Evolutionary conservation across 768 basidiomycete genomes (phyloP).

Genomic region (Leccinum variicolor): DNA sequence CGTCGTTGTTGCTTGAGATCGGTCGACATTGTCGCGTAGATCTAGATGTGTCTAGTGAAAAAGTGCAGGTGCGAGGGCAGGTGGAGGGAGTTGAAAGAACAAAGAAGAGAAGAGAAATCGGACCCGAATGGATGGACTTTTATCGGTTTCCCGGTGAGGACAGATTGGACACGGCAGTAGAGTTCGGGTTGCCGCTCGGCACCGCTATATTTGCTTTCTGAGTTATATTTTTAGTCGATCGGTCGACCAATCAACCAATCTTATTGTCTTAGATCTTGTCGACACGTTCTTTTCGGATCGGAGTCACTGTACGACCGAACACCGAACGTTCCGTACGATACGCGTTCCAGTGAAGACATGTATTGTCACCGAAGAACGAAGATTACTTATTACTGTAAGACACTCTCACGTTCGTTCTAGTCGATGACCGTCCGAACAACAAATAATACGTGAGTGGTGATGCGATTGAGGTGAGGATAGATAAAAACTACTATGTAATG

Average conservation of each 20-base stretch:
- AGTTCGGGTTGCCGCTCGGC: too few relatives aligned
- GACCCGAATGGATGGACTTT: neutral
- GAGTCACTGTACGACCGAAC: neutral
- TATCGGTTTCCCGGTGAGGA: neutral
- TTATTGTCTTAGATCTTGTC: neutral
- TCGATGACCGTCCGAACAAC: neutral
- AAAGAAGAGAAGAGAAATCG: neutral
- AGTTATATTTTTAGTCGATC: neutral
- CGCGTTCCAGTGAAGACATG: neutral
- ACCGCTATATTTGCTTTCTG: too few relatives aligned
- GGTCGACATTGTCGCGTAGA: conserved; percentile 15
- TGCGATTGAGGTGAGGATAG: conserved; percentile 16
- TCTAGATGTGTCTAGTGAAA: neutral
- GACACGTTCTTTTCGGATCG: neutral
- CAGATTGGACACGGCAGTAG: too few relatives aligned
- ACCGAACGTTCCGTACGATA: neutral
- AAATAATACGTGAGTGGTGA: conserved; percentile 18
- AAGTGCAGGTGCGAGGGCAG: neutral
- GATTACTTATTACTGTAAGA: neutral
- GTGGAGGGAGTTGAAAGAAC: neutral
- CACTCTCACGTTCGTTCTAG: neutral
- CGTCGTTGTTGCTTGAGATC: conserved; percentile 45
- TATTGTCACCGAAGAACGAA: neutral
- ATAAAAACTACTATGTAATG: conserved; percentile 10
- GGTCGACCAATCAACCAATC: neutral